phyloP scores from a whole-genome alignment of 148 eudicot genomes.

The Fagopyrum homotropicum region DNA sequence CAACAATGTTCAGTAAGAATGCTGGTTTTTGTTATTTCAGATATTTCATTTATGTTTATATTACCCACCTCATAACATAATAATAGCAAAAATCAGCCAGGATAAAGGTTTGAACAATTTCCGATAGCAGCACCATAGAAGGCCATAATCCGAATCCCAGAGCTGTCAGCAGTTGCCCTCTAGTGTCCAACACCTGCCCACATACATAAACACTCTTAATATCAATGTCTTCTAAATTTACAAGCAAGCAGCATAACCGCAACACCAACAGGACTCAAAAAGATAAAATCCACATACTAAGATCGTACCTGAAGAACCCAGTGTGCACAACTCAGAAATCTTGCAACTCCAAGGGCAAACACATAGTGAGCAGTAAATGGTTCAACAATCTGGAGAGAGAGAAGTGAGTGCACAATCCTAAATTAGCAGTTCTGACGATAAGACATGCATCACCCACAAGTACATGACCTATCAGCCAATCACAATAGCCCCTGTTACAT shows the following conservation, averaged over 20 bases:
- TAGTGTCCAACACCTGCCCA: slow-evolving; percentile 51
- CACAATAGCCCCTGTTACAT: neutral
- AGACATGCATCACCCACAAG: neutral
- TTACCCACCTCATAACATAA: slow-evolving; percentile 59
- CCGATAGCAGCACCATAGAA: slow-evolving; percentile 45
- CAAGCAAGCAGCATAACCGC: neutral
- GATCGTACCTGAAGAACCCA: slow-evolving; percentile 32
- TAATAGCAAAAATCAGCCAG: slow-evolving; percentile 87
- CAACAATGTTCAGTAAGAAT: neutral
- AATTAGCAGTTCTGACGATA: neutral
- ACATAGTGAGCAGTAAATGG: slow-evolving; percentile 50
- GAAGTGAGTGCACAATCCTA: neutral
- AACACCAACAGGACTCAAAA: neutral
- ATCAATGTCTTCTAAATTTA: neutral
- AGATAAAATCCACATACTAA: neutral
- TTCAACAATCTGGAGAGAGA: slow-evolving; percentile 34
- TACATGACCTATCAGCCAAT: neutral
- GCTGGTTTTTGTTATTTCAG: neutral
- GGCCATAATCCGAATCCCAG: slow-evolving; percentile 51
- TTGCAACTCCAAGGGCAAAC: slow-evolving; percentile 41
- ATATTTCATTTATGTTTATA: too few species aligned
- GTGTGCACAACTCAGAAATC: slow-evolving; percentile 45
- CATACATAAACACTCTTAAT: neutral
- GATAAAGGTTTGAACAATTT: slow-evolving; percentile 74
- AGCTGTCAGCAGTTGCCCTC: slow-evolving; percentile 34